Base-by-base conservation (phyloP, 805 yeast species). In the Metschnikowia vanudenii region DNA sequence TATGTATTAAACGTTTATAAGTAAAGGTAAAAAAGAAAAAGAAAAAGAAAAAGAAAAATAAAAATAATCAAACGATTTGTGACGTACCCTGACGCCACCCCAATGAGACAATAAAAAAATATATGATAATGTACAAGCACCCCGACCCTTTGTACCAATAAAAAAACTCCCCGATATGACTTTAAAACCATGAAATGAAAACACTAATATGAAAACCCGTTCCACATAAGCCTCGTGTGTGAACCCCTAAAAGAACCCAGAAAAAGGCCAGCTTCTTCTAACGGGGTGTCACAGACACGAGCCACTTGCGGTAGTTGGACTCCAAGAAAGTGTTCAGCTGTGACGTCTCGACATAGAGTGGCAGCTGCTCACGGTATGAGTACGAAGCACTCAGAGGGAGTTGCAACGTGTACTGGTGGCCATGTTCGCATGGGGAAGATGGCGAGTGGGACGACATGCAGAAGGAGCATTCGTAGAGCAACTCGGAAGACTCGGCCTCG, bases 291-390 rank as follows among this genome's bases (percentile, higher is more conserved):
- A 55, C 57, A 20, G 56, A 52, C 13, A 55, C 57, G 29, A 55
- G 51, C 59, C 59, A 55, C 51, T 55, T 55, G 30, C 59, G 46
- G 55, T 55, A 55, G 50, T 55, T 55, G 35, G 56, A 50, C 49
- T 54, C 45, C 43, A 55, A 51, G 35, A 51, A 41, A 34, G 48
- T 30, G 39, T 41, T 37, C 32, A 22, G 43, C 49, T 40, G 52
- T 31, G 45, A 28, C 39, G 39, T 42, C 24, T 49, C 53, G 12
- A 49, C 46, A 31, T 39, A 51, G 13, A 49, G 34, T 1, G 59
- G 57, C 37, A 49, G 34, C 1, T 57, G 57, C 35, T 47, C 34
- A 34, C 28, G 38, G 45, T 40, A 39, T 14, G 38, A 22, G 35
- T 48, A 53, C 19, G 36, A 31, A 3, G 57, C 57, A 43, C 26